A percentile compares a stretch with the other conserved stretches of the same genome.
Evolutionary conservation across 768 basidiomycete genomes (phyloP).

Genomic region (Rhizopogon rudus): DNA sequence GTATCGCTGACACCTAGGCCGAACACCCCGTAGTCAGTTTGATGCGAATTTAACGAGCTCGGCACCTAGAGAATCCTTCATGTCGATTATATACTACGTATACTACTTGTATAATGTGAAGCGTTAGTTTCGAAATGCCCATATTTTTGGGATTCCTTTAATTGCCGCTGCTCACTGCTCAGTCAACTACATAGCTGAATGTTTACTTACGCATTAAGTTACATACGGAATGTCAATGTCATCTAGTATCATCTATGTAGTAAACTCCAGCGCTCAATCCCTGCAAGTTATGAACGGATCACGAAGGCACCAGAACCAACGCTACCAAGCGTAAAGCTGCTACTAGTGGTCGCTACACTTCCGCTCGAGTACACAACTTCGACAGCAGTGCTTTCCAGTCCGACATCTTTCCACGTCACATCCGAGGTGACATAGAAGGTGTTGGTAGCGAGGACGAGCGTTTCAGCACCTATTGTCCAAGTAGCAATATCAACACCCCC

Average conservation of each 20-base stretch:
- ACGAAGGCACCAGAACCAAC: constrained; percentile 21
- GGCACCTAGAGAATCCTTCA: too few relatives aligned
- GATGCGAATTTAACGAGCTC: not conserved
- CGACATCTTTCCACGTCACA: constrained; percentile 28
- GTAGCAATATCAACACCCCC: constrained; percentile 44
- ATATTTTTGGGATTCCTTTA: too few relatives aligned
- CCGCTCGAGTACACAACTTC: constrained; percentile 13
- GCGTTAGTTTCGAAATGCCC: not conserved
- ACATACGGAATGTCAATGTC: not conserved
- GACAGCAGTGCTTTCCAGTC: constrained; percentile 5
- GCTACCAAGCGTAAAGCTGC: constrained; percentile 18
- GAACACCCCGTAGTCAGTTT: too few relatives aligned
- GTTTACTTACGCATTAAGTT: not conserved
- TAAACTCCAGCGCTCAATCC: not conserved
- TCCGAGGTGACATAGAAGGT: constrained; percentile 35
- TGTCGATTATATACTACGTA: not conserved
- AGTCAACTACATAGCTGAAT: too few relatives aligned
- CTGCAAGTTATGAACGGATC: not conserved
- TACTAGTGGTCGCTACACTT: not conserved
- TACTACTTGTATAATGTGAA: not conserved
- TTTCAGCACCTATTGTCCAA: constrained; percentile 39
- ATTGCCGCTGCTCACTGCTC: too few relatives aligned
- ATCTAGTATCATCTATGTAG: not conserved
- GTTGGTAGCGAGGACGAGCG: constrained; percentile 49
- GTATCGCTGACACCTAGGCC: not conserved